These are phyloP conservation scores for Solanum megistacrolobum DNA, from an alignment of 257 asterid genomes.

Conservation along the genomic window DNA sequence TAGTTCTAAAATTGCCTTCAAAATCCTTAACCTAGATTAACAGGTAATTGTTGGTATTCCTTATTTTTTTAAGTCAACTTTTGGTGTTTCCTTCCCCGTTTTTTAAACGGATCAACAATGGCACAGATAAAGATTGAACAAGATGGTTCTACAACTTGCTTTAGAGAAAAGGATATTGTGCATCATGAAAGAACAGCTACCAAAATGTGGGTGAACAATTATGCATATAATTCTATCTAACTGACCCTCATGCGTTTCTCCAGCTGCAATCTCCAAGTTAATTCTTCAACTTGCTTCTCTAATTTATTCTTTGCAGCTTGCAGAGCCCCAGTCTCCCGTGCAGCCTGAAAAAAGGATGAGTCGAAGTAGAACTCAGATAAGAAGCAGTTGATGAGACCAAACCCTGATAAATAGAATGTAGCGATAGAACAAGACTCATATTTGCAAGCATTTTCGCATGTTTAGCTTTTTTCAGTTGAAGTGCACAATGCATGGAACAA, in stretches of 20 bases:
- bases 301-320: constrained; percentile 99
- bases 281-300: constrained; percentile 98
- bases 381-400: neutral
- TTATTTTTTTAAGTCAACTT: neutral
- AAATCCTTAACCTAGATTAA: neutral
- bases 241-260: constrained; percentile 98
- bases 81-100: neutral
- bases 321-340: constrained; percentile 97
- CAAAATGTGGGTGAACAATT: neutral
- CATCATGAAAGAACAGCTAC: neutral
- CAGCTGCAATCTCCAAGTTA: constrained; percentile 96
- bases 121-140: neutral
- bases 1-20: neutral
- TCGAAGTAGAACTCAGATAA: neutral
- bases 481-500: neutral
- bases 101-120: neutral
- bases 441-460: neutral
- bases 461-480: neutral
- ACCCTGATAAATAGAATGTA: neutral
- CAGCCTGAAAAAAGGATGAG: constrained; percentile 48
- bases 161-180: neutral
- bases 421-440: neutral
- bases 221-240: neutral
- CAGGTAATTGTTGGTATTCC: neutral
- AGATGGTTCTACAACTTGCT: neutral